Evolutionary conservation across 768 basidiomycete genomes (phyloP), one percentile per base, ranked within the genome.

Genomic region (Tricholoma sp.): DNA sequence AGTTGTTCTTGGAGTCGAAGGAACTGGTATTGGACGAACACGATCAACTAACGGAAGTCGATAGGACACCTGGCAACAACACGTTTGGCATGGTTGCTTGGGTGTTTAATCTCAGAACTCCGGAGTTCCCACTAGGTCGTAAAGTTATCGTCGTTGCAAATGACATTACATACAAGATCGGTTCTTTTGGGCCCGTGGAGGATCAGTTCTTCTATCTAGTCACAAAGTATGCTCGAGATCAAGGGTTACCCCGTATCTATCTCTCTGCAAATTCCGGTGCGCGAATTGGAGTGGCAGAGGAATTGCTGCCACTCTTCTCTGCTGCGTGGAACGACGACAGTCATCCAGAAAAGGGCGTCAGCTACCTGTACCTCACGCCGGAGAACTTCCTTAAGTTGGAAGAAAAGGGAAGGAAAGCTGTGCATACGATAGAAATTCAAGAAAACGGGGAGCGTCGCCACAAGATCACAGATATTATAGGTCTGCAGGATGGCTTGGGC

Each of bases 221-320:
- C 53, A 95, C 95, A 2, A 88, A 94, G 70, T 94, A 96, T 66
- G 96, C 97, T 34, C 91, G 95, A 39, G 75, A 83, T 34, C 83
- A 81, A 37, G 96, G 97, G 50, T 74, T 97, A 24, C 97, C 97
- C 50, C 90, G 97, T 46, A 88, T 99, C 63, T 99, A 99, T 74
- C 85, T 99, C 41, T 98, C 97, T 5, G 97, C 97, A 63, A 99
- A 99, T 78, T 98, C 97, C 34, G 97, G 97, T 66, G 97, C 97
- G 61, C 89, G 97, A 58, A 87, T 98, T 59, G 97, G 97, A 55
- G 73, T 99, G 35, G 97, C 94, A 3, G 97, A 98, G 71, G 97
- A 99, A 71, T 81, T 86, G 19, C 77, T 97, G 64, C 77, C 81
- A 59, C 77, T 97, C 57, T 97, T 98, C 77, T 90, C 91, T 31